Conservation (phyloP, 352 stramenopile species). For the Pythium scleroteichum region DNA sequence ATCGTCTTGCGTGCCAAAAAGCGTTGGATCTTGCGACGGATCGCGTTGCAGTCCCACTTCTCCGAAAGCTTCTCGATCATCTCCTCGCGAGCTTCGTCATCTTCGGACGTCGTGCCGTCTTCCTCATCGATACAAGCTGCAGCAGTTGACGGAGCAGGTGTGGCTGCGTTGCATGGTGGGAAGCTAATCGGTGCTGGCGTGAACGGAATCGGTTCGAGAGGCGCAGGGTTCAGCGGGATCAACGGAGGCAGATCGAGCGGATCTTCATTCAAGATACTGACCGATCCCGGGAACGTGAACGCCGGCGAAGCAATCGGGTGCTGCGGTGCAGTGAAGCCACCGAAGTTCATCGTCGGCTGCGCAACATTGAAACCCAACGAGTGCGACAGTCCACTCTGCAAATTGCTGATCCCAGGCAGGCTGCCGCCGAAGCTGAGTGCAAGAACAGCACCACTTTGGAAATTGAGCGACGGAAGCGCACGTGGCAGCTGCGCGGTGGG, state of each 20-base stretch:
- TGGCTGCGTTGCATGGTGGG: neutral
- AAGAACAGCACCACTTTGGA: too few species aligned
- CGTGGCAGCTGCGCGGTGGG: too few species aligned
- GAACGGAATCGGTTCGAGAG: neutral
- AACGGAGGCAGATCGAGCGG: too few species aligned
- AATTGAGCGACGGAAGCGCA: too few species aligned
- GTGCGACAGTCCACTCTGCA: too few species aligned
- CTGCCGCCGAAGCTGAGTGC: too few species aligned
- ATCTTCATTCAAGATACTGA: constrained; percentile 13
- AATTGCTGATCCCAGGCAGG: too few species aligned
- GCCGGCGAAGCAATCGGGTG: neutral
- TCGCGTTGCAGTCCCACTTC: constrained; percentile 47
- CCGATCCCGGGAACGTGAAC: constrained; percentile 20
- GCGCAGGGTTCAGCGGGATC: neutral
- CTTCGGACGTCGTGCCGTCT: neutral
- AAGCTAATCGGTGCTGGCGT: neutral
- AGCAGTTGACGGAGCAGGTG: neutral
- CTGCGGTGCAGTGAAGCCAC: too few species aligned
- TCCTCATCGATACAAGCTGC: neutral
- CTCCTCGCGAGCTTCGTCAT: constrained; percentile 19
- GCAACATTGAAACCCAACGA: too few species aligned
- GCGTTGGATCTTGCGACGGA: constrained; percentile 46
- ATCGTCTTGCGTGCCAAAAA: constrained; percentile 56
- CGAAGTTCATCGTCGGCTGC: too few species aligned
- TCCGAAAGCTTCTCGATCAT: constrained; percentile 12